phyloP scores from a whole-genome alignment of 2,329 filamentous ascomycete genomes.

The Neonectria magnoliae region DNA sequence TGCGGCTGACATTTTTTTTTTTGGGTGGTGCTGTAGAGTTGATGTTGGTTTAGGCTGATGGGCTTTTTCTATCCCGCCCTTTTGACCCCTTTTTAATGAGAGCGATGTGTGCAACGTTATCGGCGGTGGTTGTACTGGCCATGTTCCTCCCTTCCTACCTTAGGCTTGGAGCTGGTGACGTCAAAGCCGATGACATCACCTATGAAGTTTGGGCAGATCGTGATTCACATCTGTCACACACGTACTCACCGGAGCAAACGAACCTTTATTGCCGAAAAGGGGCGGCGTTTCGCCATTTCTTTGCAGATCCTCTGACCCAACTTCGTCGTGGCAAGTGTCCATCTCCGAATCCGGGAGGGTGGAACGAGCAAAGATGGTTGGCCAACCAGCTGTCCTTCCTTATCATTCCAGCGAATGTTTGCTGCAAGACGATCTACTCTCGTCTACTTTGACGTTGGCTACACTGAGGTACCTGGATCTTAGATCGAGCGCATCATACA shows the following conservation, averaged over 20 bases:
- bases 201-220: not conserved
- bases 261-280: not conserved
- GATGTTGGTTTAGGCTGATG: not conserved
- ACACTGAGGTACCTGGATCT: not conserved
- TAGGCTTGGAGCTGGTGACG: not conserved
- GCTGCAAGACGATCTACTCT: not conserved
- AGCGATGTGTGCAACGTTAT: not conserved
- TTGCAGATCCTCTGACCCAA: not conserved
- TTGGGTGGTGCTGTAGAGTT: not conserved
- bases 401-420: not conserved
- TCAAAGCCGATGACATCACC: constrained; percentile 6
- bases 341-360: not conserved
- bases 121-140: not conserved
- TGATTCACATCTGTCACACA: not conserved
- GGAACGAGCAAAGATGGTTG: not conserved
- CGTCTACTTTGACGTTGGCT: too few relatives aligned
- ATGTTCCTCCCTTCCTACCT: not conserved
- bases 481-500: not conserved
- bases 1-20: constrained; percentile 9
- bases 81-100: not conserved
- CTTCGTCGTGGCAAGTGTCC: not conserved
- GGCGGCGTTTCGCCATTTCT: not conserved
- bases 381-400: not conserved
- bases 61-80: not conserved
- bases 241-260: not conserved